Percentiles rank a stretch among this genome's conserved stretches.
Evolutionary conservation across 768 basidiomycete species (phyloP).

Genomic region (Boletus rex-veris): DNA sequence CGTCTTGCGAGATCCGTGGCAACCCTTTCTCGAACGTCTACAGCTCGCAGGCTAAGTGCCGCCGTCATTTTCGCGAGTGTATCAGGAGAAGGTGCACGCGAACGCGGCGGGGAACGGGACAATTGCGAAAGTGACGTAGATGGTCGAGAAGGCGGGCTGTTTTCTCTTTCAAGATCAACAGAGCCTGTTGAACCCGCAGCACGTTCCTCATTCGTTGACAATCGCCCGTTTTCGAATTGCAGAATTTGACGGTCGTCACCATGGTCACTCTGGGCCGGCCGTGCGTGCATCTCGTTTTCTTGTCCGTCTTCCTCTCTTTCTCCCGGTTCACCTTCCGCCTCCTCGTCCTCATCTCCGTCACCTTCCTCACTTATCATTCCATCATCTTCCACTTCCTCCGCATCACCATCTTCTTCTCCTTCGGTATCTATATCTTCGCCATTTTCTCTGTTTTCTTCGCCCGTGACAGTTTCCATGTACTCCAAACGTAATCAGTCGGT

Average conservation of each 20-base stretch:
- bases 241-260: constrained; percentile 9
- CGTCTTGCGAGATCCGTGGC: constrained; percentile 60
- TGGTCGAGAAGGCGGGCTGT: constrained; percentile 21
- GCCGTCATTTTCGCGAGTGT: constrained; percentile 42
- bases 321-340: constrained; percentile 36
- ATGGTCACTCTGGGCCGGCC: constrained; percentile 2
- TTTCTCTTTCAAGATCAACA: constrained; percentile 7
- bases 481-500: constrained; percentile 32
- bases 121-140: constrained; percentile 39
- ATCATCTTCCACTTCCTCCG: constrained; percentile 38
- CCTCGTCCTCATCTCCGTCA: constrained; percentile 35
- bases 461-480: constrained; percentile 63
- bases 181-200: background rate
- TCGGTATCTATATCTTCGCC: constrained; percentile 29
- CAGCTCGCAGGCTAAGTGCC: constrained; percentile 33
- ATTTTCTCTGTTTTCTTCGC: constrained; percentile 32
- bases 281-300: constrained; percentile 23
- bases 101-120: constrained; percentile 52
- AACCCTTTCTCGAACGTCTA: constrained; percentile 56
- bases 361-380: constrained; percentile 26
- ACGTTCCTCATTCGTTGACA: background rate
- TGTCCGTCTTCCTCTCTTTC: constrained; percentile 33
- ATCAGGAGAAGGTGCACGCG: constrained; percentile 44
- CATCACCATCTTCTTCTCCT: constrained; percentile 35
- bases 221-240: constrained; percentile 13